Conservation (phyloP, 306 rosid genomes). For the Vigna hirtella region DNA sequence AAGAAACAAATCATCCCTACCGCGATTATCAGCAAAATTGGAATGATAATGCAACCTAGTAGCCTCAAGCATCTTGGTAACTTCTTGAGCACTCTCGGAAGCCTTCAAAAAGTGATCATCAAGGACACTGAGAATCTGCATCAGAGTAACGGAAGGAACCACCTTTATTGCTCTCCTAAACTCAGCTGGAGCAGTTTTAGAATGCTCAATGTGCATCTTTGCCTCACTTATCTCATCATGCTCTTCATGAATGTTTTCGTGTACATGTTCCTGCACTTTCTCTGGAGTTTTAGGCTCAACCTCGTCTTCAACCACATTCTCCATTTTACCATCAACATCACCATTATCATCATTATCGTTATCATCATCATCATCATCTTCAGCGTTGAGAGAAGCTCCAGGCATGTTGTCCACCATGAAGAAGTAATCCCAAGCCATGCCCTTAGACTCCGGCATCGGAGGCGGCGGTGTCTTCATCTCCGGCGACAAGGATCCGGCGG, state of each 20-base stretch:
- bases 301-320: slow-evolving; percentile 58
- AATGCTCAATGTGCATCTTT: slow-evolving; percentile 61
- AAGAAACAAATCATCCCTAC: slow-evolving; percentile 42
- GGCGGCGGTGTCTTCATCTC: slow-evolving; percentile 65
- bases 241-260: background rate
- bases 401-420: slow-evolving; percentile 68
- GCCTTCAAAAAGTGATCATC: slow-evolving; percentile 80
- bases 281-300: slow-evolving; percentile 83
- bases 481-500: slow-evolving; percentile 48
- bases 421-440: slow-evolving; percentile 84
- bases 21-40: slow-evolving; percentile 86
- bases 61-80: slow-evolving; percentile 84
- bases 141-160: slow-evolving; percentile 55
- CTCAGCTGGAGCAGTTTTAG: slow-evolving; percentile 73
- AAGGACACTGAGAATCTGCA: slow-evolving; percentile 61
- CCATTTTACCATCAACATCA: slow-evolving; percentile 26
- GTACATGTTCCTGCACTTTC: slow-evolving; percentile 41
- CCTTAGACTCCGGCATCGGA: slow-evolving; percentile 76
- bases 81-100: slow-evolving; percentile 78
- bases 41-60: slow-evolving; percentile 93
- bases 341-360: slow-evolving; percentile 46
- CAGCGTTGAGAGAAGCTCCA: slow-evolving; percentile 59
- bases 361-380: slow-evolving; percentile 46
- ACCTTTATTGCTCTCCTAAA: slow-evolving; percentile 59
- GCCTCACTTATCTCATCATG: slow-evolving; percentile 43